Evolutionary conservation across 495 filamentous ascomycete species (phyloP).

Genomic region (Copromyces sp.): DNA sequence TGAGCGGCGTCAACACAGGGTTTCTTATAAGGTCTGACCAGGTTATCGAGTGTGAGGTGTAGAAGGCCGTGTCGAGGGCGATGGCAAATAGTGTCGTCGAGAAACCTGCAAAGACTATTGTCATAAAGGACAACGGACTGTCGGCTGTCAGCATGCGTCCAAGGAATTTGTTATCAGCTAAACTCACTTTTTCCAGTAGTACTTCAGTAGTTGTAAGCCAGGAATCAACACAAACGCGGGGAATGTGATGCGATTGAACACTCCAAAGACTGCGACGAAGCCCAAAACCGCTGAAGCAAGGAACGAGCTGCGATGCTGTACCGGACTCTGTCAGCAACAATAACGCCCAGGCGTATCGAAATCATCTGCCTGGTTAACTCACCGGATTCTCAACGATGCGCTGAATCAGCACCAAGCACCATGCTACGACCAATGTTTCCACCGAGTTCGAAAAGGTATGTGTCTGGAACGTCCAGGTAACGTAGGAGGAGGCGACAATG

Average conservation of each 20-base stretch:
- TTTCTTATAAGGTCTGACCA: slow-evolving; percentile 43
- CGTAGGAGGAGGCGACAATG: slow-evolving; percentile 87
- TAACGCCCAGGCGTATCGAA: neutral
- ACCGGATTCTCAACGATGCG: slow-evolving; percentile 73
- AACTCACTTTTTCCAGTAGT: slow-evolving; percentile 70
- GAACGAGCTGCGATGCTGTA: slow-evolving; percentile 59
- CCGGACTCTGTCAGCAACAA: slow-evolving; percentile 7
- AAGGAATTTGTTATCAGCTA: neutral
- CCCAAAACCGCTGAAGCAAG: slow-evolving; percentile 67
- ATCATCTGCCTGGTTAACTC: slow-evolving; percentile 9
- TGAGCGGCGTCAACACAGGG: slow-evolving; percentile 78
- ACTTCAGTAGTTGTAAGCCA: slow-evolving; percentile 66
- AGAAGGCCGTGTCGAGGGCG: slow-evolving; percentile 73
- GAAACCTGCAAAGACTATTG: slow-evolving; percentile 48
- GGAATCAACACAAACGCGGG: slow-evolving; percentile 83
- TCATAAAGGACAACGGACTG: slow-evolving; percentile 60
- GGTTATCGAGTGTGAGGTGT: slow-evolving; percentile 46
- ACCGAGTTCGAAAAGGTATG: slow-evolving; percentile 98
- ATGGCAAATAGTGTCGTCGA: slow-evolving; percentile 62
- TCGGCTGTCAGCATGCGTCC: slow-evolving; percentile 14
- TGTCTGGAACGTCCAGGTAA: slow-evolving; percentile 97
- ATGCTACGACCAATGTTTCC: slow-evolving; percentile 83
- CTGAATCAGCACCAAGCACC: slow-evolving; percentile 83
- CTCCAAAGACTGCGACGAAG: slow-evolving; percentile 69
- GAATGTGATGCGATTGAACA: slow-evolving; percentile 95